These are phyloP conservation scores for Kwoniella sp. DNA, from an alignment of 768 basidiomycete species.

Conservation along the genomic window DNA sequence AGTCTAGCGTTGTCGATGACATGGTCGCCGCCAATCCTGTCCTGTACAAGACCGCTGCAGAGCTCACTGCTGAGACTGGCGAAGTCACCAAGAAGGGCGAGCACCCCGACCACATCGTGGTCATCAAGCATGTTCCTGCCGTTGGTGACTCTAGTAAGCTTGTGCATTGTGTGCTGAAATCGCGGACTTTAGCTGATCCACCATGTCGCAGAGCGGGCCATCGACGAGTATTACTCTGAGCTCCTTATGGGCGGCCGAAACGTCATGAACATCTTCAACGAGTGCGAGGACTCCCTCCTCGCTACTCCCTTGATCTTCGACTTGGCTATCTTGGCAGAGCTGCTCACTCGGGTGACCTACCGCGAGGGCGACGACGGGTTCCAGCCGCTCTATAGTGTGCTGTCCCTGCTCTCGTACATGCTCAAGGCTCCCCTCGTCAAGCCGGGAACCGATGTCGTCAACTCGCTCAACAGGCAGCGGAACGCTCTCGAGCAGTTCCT, in stretches of 20 bases:
- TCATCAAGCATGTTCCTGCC: constrained; percentile 94
- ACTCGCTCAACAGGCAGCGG: constrained; percentile 89
- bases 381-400: constrained; percentile 78
- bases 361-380: constrained; percentile 58
- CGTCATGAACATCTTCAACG: constrained; percentile 82
- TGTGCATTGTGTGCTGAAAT: not conserved
- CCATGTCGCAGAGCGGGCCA: constrained; percentile 55
- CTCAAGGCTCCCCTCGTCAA: constrained; percentile 97
- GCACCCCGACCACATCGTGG: constrained; percentile 94
- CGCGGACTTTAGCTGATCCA: not conserved
- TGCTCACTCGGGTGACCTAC: constrained; percentile 88
- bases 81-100: constrained; percentile 66
- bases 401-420: constrained; percentile 93
- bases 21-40: constrained; percentile 90
- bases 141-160: constrained; percentile 77
- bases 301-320: constrained; percentile 96
- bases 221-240: constrained; percentile 98
- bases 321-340: constrained; percentile 84
- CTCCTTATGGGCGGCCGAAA: constrained; percentile 94
- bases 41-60: constrained; percentile 69
- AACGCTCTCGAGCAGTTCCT: constrained; percentile 89
- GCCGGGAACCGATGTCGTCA: constrained; percentile 82
- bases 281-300: constrained; percentile 95
- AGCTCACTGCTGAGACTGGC: constrained; percentile 55
- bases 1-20: constrained; percentile 91